Evolutionary conservation across 306 rosid genomes (phyloP), one percentile per base, ranked within the genome.

Genomic region (Gynostemma pentaphyllum): DNA sequence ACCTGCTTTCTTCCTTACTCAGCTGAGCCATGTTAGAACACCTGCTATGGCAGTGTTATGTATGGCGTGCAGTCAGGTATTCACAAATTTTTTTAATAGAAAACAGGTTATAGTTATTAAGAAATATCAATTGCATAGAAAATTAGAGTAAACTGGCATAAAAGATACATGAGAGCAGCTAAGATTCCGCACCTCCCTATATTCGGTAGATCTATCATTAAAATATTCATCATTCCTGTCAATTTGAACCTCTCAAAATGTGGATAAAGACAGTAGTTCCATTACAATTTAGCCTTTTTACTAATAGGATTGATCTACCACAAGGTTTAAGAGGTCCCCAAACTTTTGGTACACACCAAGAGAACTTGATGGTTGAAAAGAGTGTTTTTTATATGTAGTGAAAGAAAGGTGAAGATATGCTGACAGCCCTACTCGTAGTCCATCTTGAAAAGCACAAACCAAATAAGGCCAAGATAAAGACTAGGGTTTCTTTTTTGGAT

Each of bases 31-130:
- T 64, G 83, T 86, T 68, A 78, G 53, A 71, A 86, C 94, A 76
- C 95, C 97, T 4, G 74, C 89, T 59, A 70, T 86, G 88, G 97
- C 95, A 76, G 95, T 88, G 46, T 68, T 84, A 24, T 89, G 90
- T 81, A 88, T 94, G 97, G 87, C 97, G 42, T 94, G 97, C 81
- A 81, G 97, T 84, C 97, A 94, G 97, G 99, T 94, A 71, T 64
- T 26, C 22, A 32, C 68, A 75, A 3, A 2, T 23, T 13, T 60
- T 60, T 18, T 60, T 60, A 11, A 3, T n/a, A 22, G 15, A 0
- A 6, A 22, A 3, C 12, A 40, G 23, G 7, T 40, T 8, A 13
- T 40, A 30, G 21, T 61, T 12, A 22, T 48, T 39, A 14, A 39
- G 9, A 9, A 19, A 10, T 29, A 57, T 56, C 64, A 37, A 36